Evolutionary conservation across 768 basidiomycete genomes (phyloP), one percentile per base, ranked within the genome.

Genomic region (Melanogaster broomeanus): DNA sequence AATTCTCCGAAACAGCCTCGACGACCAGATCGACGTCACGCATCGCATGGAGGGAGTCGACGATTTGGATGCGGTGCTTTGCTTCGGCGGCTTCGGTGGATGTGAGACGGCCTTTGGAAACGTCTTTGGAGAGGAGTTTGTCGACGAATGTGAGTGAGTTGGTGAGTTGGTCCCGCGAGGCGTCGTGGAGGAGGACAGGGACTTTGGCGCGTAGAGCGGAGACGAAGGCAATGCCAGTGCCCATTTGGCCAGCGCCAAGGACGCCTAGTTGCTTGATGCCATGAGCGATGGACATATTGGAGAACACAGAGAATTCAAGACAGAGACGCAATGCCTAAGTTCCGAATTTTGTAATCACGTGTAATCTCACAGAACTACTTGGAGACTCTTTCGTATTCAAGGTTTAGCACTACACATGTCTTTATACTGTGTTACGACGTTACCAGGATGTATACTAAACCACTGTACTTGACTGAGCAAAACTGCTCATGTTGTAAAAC

Each of bases 1-100:
- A 73, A 37, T 85, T 82, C 70, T 98, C 95, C 3, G 93, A 90
- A 0, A 90, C 93, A 0, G 95, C 96, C 86, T 98, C 95, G 42
- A 98, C 77, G 39, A 93, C 90, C 82, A 98, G 86, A 63, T 96
- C 93, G 8, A 85, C 88, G 63, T 94, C 93, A 42, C 84, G 75
- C 58, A 93, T 61, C 2, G 76, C 84, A 39, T 75, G 72, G 21
- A 91, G 58, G 3, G 78, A 81, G n/a, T 77, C 75, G 4, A 90
- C 80, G 10, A 85, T 74, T 9, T 65, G 74, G 21, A 98, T 74
- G 40, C 88, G 76, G 18, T 79, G 84, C 48, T 81, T 74, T 1
- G 90, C 88, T 46, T 87, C 88, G 40, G 87, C 84, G 0, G 90
- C 89, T 10, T 90, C 82, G 27, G 82, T 78, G 30, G 76, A 69